phyloP scores from a whole-genome alignment of 805 yeast species.

The Candida sonorensis region DNA sequence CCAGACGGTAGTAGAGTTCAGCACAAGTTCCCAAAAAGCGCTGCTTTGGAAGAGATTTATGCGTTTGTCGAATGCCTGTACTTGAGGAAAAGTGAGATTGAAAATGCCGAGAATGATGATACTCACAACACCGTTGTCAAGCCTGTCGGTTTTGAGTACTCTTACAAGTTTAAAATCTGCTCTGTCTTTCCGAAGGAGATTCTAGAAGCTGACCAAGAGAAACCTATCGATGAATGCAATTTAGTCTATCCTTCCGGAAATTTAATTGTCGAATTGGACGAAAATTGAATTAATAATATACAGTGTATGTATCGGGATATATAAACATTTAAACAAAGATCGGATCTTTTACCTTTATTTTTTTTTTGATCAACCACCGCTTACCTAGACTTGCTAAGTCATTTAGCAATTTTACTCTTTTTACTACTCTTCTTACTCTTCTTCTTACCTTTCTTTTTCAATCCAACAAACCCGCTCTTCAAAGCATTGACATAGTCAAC shows the following conservation, averaged over 20 bases:
- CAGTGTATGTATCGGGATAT: too few relatives aligned
- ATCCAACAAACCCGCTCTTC: conserved; percentile 66
- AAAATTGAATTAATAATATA: background rate
- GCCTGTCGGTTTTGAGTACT: conserved; percentile 35
- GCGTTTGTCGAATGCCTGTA: conserved; percentile 56
- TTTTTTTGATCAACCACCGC: too few relatives aligned
- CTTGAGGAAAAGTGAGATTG: conserved; percentile 18
- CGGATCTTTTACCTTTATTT: too few relatives aligned
- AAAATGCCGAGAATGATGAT: conserved; percentile 23
- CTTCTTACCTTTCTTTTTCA: conserved; percentile 79
- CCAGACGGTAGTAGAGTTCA: conserved; percentile 54
- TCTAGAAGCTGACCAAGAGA: conserved; percentile 23
- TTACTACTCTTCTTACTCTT: conserved; percentile 37
- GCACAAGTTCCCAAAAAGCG: conserved; percentile 38
- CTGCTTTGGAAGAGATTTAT: conserved; percentile 55
- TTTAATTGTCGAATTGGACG: conserved; percentile 31
- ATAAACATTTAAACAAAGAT: too few relatives aligned
- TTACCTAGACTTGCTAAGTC: too few relatives aligned
- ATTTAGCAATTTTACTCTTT: conserved; percentile 9
- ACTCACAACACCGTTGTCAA: conserved; percentile 14
- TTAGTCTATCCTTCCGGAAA: conserved; percentile 61
- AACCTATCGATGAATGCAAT: conserved; percentile 34
- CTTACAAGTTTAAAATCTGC: conserved; percentile 42
- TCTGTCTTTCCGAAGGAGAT: conserved; percentile 53
- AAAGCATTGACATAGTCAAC: conserved; percentile 58